These are phyloP conservation scores for Didymella pomorum DNA, from an alignment of 2,329 filamentous ascomycete species.

Conservation along the genomic window DNA sequence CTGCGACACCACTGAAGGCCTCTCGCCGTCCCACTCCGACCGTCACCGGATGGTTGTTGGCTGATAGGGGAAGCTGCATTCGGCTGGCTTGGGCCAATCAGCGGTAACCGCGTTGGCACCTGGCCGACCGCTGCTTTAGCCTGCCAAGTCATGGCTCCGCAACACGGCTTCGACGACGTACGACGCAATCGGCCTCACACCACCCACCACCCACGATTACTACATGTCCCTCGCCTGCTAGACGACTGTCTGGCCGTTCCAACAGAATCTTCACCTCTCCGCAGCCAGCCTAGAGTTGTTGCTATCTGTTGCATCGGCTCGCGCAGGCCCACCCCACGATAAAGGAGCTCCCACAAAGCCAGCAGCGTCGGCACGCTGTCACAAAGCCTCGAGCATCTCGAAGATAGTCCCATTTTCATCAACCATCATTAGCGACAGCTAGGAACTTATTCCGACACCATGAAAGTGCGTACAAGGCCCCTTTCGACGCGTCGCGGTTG, in stretches of 20 bases:
- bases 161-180: conserved; percentile 29
- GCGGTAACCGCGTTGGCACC: conserved; percentile 3
- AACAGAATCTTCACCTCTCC: conserved; percentile 49
- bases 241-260: conserved; percentile 51
- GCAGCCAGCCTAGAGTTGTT: conserved; percentile 54
- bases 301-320: conserved; percentile 49
- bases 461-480: conserved; percentile 48
- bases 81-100: conserved; percentile 39
- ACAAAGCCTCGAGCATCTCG: conserved; percentile 10
- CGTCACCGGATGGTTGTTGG: conserved; percentile 40
- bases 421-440: conserved; percentile 1
- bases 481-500: conserved; percentile 19
- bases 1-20: conserved; percentile 36
- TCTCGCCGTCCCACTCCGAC: conserved; percentile 37
- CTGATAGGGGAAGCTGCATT: conserved; percentile 20
- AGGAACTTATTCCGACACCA: conserved; percentile 30
- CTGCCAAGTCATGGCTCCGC: conserved; percentile 32
- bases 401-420: conserved; percentile 17
- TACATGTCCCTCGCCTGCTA: conserved; percentile 49
- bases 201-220: conserved; percentile 28
- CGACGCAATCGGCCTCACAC: conserved; percentile 34
- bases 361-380: conserved; percentile 35
- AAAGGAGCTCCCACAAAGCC: conserved; percentile 37
- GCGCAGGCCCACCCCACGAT: conserved; percentile 44
- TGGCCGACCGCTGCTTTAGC: conserved; percentile 34